These are phyloP conservation scores for Fomitopsis serialis DNA, from an alignment of 768 basidiomycete genomes.

Conservation along the genomic window DNA sequence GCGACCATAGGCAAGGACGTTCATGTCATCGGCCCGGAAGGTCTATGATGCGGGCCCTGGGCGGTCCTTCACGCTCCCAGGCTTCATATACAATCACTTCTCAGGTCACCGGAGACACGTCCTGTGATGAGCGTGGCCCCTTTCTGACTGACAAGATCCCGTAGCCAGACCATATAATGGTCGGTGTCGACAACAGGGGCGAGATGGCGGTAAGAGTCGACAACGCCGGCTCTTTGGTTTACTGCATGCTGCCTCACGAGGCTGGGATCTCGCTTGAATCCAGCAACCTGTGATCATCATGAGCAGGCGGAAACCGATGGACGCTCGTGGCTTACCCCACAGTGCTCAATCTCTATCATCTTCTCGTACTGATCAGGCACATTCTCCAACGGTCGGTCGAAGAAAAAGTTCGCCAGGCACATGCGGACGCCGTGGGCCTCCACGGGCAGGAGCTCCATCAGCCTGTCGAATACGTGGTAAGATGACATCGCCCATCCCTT, in stretches of 20 bases:
- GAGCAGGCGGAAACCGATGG: slow-evolving; percentile 19
- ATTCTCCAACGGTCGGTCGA: slow-evolving; percentile 22
- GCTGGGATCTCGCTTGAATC: no score
- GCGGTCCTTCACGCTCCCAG: no score
- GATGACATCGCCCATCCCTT: slow-evolving; percentile 33
- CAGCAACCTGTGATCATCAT: not conserved
- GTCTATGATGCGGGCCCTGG: no score
- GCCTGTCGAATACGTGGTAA: slow-evolving; percentile 27
- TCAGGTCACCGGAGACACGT: slow-evolving; percentile 28
- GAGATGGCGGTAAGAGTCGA: slow-evolving; percentile 31
- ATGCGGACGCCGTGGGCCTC: slow-evolving; percentile 29
- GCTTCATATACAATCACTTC: no score
- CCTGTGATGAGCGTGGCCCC: slow-evolving; percentile 25
- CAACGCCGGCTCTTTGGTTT: slow-evolving; percentile 24
- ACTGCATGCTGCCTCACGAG: slow-evolving; percentile 7
- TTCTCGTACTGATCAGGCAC: slow-evolving; percentile 23
- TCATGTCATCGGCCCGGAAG: no score
- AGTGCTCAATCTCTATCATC: slow-evolving; percentile 22
- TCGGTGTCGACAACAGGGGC: slow-evolving; percentile 34
- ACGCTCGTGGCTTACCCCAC: slow-evolving; percentile 22
- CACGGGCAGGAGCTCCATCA: slow-evolving; percentile 12
- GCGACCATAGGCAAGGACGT: no score
- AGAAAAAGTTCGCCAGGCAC: slow-evolving; percentile 31
- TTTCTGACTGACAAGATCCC: slow-evolving; percentile 20
- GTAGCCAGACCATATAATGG: slow-evolving; percentile 30